Evolutionary conservation across 352 stramenopile species (phyloP), one percentile per base, ranked within the genome.

Genomic region (Phytophthora foliorum): DNA sequence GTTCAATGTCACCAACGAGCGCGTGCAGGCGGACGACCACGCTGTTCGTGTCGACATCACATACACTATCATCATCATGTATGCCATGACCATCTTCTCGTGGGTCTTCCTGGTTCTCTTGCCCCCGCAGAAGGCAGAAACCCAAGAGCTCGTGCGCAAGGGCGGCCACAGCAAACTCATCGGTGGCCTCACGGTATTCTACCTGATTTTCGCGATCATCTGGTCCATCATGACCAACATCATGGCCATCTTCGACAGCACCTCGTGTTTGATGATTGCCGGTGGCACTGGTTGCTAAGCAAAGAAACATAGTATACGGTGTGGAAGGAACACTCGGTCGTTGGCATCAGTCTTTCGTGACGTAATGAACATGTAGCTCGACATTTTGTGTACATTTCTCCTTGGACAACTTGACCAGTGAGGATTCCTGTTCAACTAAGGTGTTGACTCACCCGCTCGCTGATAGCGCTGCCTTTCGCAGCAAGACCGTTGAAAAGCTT

Each of bases 161-260:
- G 74, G 75, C 13, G 75, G 75, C 24, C 58, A 48, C 13, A 80
- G 67, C 56, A 77, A 78, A 29, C 19, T 78, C 7, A 50, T 77
- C 4, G 75, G 75, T 14, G 46, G 45, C 6, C 2, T 77, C n/a
- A 80, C 73, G 8, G 49, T 81, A 21, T 25, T 38, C 34, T 75
- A 77, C 49, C 24, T 85, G 5, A 32, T 45, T 0, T 68, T 81
- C 32, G 69, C 65, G 0, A 59, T 81, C 13, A 6, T 70, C 0
- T 84, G 76, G 67, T 81, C 76, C 1, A 31, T 82, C 9, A 78
- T 71, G 68, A 72, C 65, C 38, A 80, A 80, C 48, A 64, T 77
- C 39, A 69, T 82, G 62, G 73, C 66, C 14, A 82, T 82, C 14
- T 80, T 67, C 48, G 63, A 74, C 32, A 69, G 62, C 24, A 84